These are phyloP conservation scores for Evernia prunastri DNA, from an alignment of 495 filamentous ascomycete species.

Conservation along the genomic window DNA sequence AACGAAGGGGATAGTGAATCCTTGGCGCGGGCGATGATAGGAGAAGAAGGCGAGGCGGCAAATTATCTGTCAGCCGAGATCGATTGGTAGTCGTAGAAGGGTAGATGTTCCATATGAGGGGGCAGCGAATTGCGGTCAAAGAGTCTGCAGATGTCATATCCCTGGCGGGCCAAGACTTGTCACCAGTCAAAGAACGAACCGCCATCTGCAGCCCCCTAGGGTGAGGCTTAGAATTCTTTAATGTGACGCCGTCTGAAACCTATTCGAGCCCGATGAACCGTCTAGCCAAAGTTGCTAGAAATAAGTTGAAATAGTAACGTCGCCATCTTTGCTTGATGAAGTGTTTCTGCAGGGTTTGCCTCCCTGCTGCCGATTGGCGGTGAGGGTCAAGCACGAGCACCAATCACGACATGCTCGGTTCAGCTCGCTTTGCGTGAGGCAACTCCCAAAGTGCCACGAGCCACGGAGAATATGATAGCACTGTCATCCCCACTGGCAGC, in stretches of 20 bases:
- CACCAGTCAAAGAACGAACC: constrained; percentile 6
- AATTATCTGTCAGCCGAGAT: constrained; percentile 3
- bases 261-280: background rate
- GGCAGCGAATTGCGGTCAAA: constrained; percentile 22
- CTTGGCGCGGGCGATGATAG: background rate
- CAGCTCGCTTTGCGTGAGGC: constrained; percentile 1
- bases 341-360: constrained; percentile 10
- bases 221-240: constrained; percentile 1
- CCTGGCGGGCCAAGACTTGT: background rate
- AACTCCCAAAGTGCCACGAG: background rate
- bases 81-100: background rate
- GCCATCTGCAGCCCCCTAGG: constrained; percentile 4
- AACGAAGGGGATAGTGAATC: background rate
- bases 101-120: background rate
- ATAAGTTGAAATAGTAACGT: too few species aligned
- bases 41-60: background rate
- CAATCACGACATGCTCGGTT: background rate
- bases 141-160: constrained; percentile 1
- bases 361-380: constrained; percentile 12
- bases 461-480: background rate
- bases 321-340: background rate
- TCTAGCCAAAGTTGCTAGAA: background rate
- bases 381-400: background rate
- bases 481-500: background rate
- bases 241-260: constrained; percentile 8